Evolutionary conservation across 2,329 filamentous ascomycete genomes (phyloP), one percentile per base, ranked within the genome.

Genomic region (Metarhizium album): DNA sequence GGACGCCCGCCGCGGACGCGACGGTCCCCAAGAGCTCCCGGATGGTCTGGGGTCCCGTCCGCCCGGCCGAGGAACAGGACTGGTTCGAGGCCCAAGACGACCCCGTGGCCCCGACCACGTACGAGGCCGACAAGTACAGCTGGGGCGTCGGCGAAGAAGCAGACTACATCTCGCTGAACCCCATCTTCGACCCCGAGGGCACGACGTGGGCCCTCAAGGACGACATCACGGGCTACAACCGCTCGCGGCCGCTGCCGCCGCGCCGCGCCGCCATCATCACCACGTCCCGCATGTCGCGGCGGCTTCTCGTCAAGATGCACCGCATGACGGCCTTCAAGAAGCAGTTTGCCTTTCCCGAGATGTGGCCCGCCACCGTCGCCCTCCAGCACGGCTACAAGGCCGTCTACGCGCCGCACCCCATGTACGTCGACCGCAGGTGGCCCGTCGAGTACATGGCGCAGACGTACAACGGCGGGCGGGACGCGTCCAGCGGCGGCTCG

Each of bases 141-240:
- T 96, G 91, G 90, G 91, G 91, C 31, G 86, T 93, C 1, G 87
- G 80, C 49, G 91, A 96, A 67, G 86, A 94, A 53, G 90, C 91
- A 11, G 91, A 97, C 65, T 79, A 94, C 58, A 91, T 97, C 62
- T 88, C 90, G 0, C 82, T 97, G 54, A 93, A 90, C 62, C 91
- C 91, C 9, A 82, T 97, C 55, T 97, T 91, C 69, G 86, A 97
- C 62, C 90, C 91, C 0, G 83, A 88, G 37, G 82, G 86, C 53
- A 96, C 90, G 1, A 87, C 81, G 0, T 97, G 91, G 91, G 71
- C 84, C 18, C 82, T 91, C 5, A 76, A 77, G 24, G 84, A 91
- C 50, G 86, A 95, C 63, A 88, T 95, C 58, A 94, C 89, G 0
- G 86, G 88, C 6, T 90, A 89, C 66, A 88, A 93, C 68, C 63